Base-by-base conservation (phyloP, 1,284 basidiomycete genomes). In the Ceratorhiza oryzae-sativae region DNA sequence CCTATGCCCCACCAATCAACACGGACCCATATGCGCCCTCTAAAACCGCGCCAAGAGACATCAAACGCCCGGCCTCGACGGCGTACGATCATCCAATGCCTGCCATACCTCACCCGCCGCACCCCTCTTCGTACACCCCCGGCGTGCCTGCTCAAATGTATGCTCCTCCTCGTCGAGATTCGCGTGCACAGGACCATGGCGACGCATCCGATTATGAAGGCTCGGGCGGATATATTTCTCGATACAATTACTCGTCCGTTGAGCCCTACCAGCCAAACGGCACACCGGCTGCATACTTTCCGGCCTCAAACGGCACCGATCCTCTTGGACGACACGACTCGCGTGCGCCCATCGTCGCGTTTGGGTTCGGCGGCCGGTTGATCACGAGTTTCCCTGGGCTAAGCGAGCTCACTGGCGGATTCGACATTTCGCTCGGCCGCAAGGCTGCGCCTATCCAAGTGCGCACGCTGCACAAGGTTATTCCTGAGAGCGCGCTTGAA, bases 331-430 rank as follows among this genome's bases (percentile, higher is more conserved):
- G 95, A 71, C 88, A 89, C 34, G 85, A 89, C 5, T 85, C 87
- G 62, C 86, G 89, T 51, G 87, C 90, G 1, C 95, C 95, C 0
- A 84, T 97, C 20, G 84, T 95, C 68, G 90, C 87, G 73, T 97
- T 97, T 77, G 95, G 95, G 0, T 95, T 95, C 77, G 93, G 93
- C 32, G 95, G 95, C 13, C 90, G 90, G 77, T 77, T 97, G 61
- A 85, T 96, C 12, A 90, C 92, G 6, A 94, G 91, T 78, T 96
- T 96, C 83, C 94, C 95, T 72, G 87, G 87, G 9, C 84, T 88
- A 13, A 83, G 86, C 1, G 85, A 86, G 25, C 80, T 91, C 76
- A 88, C 85, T 77, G 89, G 88, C 12, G 89, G 90, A 23, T 90
- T 92, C 76, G 90, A 93, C 77, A 88, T 92, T 48, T 90, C 92